Conservation (phyloP, 306 rosid genomes). For the Calophaca sinica region DNA sequence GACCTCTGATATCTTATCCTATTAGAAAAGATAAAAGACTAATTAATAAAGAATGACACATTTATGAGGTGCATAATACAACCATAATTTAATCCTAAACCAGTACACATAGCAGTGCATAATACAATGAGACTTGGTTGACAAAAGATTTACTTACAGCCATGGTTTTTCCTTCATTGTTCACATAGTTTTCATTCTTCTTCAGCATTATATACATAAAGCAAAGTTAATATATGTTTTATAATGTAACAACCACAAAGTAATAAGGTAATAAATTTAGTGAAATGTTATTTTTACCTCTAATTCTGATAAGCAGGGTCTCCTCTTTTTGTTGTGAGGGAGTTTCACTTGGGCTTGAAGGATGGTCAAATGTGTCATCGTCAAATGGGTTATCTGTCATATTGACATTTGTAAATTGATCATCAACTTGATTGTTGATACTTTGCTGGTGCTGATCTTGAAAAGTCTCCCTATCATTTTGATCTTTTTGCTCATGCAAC, state of each 20-base stretch:
- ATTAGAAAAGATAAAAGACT: too few species aligned
- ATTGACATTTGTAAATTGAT: background rate
- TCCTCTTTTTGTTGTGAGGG: background rate
- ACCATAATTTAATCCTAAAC: too few species aligned
- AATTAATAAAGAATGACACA: too few species aligned
- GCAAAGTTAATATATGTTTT: background rate
- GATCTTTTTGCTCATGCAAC: background rate
- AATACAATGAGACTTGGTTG: too few species aligned
- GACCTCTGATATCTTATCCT: too few species aligned
- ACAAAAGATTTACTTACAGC: too few species aligned
- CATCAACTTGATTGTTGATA: too few species aligned
- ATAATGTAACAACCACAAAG: too few species aligned
- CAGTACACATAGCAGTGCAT: too few species aligned
- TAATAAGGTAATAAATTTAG: background rate
- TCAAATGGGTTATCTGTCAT: background rate
- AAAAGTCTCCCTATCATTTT: background rate
- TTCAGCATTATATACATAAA: background rate
- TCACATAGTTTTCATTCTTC: background rate
- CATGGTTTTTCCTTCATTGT: too few species aligned
- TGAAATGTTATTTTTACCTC: too few species aligned
- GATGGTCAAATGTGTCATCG: background rate
- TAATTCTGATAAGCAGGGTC: background rate
- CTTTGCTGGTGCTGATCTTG: background rate
- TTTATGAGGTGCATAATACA: too few species aligned
- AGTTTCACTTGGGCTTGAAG: background rate